Percentiles rank a stretch among this genome's conserved stretches.
Conservation (phyloP, 2,329 filamentous ascomycete species). For the Claviceps lovelessii region DNA sequence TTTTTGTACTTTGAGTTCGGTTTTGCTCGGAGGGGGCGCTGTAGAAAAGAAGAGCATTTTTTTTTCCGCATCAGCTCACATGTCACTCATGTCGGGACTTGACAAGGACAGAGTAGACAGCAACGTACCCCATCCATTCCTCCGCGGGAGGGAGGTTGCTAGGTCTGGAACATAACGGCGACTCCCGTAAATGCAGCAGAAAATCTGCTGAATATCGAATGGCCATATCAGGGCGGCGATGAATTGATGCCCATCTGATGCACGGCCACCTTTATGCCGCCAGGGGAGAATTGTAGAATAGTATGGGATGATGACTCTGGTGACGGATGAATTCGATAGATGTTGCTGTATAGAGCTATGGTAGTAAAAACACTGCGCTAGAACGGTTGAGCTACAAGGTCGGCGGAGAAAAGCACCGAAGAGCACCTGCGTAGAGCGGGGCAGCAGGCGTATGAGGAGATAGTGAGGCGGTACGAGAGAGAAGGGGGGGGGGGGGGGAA, state of each 20-base stretch:
- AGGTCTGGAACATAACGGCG: slow-evolving; percentile 72
- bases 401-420: background rate
- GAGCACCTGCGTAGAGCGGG: background rate
- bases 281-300: background rate
- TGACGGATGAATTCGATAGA: background rate
- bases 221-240: slow-evolving; percentile 29
- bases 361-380: background rate
- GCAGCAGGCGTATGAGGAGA: background rate
- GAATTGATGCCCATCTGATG: slow-evolving; percentile 25
- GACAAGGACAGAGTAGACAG: background rate
- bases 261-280: slow-evolving; percentile 11
- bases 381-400: background rate
- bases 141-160: slow-evolving; percentile 66
- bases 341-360: background rate
- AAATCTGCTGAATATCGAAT: slow-evolving; percentile 62
- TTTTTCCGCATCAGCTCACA: background rate
- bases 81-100: background rate
- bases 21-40: slow-evolving; percentile 32
- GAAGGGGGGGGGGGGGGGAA: too few species aligned
- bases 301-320: background rate
- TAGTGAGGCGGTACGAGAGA: background rate
- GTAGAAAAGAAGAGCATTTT: background rate
- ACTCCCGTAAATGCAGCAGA: slow-evolving; percentile 61
- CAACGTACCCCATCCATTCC: slow-evolving; percentile 86
- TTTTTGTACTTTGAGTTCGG: slow-evolving; percentile 29